These are phyloP conservation scores for Nakazawaea ambrosiae DNA, from an alignment of 805 yeast species.

Conservation along the genomic window DNA sequence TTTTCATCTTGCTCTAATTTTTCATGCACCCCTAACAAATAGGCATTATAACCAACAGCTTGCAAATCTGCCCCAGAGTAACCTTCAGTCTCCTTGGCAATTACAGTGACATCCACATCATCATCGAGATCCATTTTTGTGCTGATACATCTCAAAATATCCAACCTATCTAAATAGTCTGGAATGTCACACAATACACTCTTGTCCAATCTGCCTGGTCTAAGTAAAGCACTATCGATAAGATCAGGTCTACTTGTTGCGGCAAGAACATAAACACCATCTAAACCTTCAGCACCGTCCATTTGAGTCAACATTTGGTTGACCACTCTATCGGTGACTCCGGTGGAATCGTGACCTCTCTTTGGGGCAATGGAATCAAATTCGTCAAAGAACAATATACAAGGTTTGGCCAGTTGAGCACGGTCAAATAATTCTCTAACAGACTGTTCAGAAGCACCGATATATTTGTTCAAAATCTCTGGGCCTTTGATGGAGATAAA, in stretches of 20 bases:
- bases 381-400: slow-evolving; percentile 89
- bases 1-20: slow-evolving; percentile 45
- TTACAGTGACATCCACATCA: slow-evolving; percentile 41
- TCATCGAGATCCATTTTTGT: slow-evolving; percentile 52
- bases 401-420: slow-evolving; percentile 93
- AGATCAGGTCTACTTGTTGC: slow-evolving; percentile 96
- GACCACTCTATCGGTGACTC: slow-evolving; percentile 96
- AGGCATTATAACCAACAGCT: slow-evolving; percentile 87
- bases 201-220: slow-evolving; percentile 96
- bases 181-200: slow-evolving; percentile 90
- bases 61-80: slow-evolving; percentile 95
- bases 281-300: slow-evolving; percentile 99
- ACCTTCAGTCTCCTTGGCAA: slow-evolving; percentile 63
- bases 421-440: slow-evolving; percentile 89
- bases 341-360: slow-evolving; percentile 96
- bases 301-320: slow-evolving; percentile 95
- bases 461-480: slow-evolving; percentile 88
- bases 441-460: slow-evolving; percentile 95
- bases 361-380: slow-evolving; percentile 97
- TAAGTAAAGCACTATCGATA: slow-evolving; percentile 86
- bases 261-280: slow-evolving; percentile 93
- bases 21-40: slow-evolving; percentile 75
- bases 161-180: slow-evolving; percentile 56
- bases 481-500: slow-evolving; percentile 95
- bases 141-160: slow-evolving; percentile 56